phyloP scores from a whole-genome alignment of 805 yeast species.

The Candida namnaoensis region DNA sequence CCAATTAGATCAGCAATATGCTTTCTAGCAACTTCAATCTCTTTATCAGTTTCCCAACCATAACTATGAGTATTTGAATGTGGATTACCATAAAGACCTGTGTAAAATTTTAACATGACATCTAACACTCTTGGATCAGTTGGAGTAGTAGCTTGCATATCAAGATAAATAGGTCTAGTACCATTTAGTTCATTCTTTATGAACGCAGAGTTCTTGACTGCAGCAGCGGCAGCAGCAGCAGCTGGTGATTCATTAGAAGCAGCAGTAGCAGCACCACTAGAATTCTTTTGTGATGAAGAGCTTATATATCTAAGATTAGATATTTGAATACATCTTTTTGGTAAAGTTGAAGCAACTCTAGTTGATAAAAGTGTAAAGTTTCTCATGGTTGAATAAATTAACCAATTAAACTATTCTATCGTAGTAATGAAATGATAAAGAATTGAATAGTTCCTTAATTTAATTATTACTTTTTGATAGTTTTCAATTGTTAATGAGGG shows the following conservation, averaged over 20 bases:
- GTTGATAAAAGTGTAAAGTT: no score
- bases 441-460: no score
- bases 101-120: constrained; percentile 75
- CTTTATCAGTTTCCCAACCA: constrained; percentile 98
- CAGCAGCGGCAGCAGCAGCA: constrained; percentile 8
- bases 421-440: no score
- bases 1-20: constrained; percentile 77
- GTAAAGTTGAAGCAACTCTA: no score
- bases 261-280: constrained; percentile 8
- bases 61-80: constrained; percentile 95
- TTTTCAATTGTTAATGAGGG: no score
- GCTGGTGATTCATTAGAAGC: constrained; percentile 6
- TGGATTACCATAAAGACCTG: constrained; percentile 96
- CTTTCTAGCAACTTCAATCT: constrained; percentile 79
- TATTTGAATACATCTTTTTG: no score
- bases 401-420: no score
- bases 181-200: constrained; percentile 39
- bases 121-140: constrained; percentile 95
- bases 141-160: constrained; percentile 98
- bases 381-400: not conserved
- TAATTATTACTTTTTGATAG: no score
- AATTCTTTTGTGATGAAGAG: not conserved
- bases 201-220: constrained; percentile 28
- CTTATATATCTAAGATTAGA: no score
- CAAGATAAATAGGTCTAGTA: constrained; percentile 87